These are phyloP conservation scores for Mucor saturninus DNA, from an alignment of 371 early-diverging fungal genomes.

Conservation along the genomic window DNA sequence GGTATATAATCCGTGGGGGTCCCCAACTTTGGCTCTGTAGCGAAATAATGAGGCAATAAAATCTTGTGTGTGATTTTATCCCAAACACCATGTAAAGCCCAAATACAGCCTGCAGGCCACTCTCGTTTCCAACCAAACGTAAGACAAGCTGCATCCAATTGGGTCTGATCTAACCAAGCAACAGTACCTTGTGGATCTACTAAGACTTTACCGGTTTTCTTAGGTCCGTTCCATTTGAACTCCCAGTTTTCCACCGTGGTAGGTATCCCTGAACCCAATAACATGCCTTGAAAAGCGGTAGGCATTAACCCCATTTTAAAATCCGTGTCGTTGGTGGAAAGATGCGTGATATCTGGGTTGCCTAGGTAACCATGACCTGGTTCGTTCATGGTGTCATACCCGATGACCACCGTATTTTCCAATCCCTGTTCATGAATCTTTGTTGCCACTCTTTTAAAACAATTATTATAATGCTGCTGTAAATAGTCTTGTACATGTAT, in stretches of 20 bases:
- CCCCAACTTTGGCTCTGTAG: conserved; percentile 49
- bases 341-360: conserved; percentile 48
- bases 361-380: conserved; percentile 72
- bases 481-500: conserved; percentile 62
- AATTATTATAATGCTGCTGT: conserved; percentile 52
- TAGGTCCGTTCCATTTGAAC: conserved; percentile 64
- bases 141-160: conserved; percentile 13
- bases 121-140: conserved; percentile 21
- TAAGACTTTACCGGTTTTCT: conserved; percentile 37
- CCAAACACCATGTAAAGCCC: conserved; percentile 76
- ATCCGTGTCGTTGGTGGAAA: conserved; percentile 50
- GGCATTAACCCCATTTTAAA: conserved; percentile 67
- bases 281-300: conserved; percentile 66
- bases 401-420: conserved; percentile 66
- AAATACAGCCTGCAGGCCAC: conserved; percentile 66
- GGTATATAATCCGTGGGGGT: conserved; percentile 47
- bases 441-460: conserved; percentile 56
- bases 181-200: conserved; percentile 55
- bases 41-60: conserved; percentile 62
- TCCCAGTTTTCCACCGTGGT: conserved; percentile 63
- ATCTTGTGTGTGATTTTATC: conserved; percentile 40
- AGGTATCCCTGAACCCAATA: conserved; percentile 63
- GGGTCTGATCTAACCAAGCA: conserved; percentile 59
- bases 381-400: conserved; percentile 80
- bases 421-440: conserved; percentile 52